Base-by-base conservation (phyloP, 1,284 basidiomycete species). In the Afroboletus lepidellus region DNA sequence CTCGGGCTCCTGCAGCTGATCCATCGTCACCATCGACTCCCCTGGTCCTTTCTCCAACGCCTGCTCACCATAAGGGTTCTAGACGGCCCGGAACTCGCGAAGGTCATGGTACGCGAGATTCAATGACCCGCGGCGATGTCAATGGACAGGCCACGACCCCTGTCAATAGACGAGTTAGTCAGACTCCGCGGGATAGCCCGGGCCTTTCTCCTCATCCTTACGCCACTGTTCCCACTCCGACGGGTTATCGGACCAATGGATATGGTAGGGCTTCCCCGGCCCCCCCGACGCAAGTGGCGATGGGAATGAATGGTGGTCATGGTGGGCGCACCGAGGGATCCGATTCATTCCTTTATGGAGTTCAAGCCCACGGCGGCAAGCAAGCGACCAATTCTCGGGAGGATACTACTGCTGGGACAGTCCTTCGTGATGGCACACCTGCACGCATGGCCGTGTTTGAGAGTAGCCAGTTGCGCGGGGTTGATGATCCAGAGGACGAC, bases 161-260 rank as follows among this genome's bases (percentile, higher is more conserved):
- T 11, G 74, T 76, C 13, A 82, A 80, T 63, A 76, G 84, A 47
- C 80, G 85, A 38, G 76, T 76, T 3, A 90, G 86, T 60, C 84
- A 86, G 62, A 79, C 79, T 46, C 77, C 75, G 42, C 70, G 81
- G 37, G 81, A 79, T 25, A 69, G 69, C 30, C 71, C 66, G 24
- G 75, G 71, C 3, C 72, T 85, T 38, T 69, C 75, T n/a, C 71
- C 80, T 30, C 86, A 89, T 63, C 86, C 86, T 24, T 89, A 89
- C 51, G 87, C 85, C 7, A 73, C 77, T 34, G 77, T 81, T 11
- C 80, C 84, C 7, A 79, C 74, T 53, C 69, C 79, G 2, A 77
- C 73, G 41, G 79, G 77, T 8, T 84, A 83, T 64, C 78, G 81
- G 25, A 68, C 70, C 27, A 71, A 69, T 53, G 67, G 68, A 48